phyloP scores from a whole-genome alignment of 768 basidiomycete species.

The Rhodotorula toruloides region DNA sequence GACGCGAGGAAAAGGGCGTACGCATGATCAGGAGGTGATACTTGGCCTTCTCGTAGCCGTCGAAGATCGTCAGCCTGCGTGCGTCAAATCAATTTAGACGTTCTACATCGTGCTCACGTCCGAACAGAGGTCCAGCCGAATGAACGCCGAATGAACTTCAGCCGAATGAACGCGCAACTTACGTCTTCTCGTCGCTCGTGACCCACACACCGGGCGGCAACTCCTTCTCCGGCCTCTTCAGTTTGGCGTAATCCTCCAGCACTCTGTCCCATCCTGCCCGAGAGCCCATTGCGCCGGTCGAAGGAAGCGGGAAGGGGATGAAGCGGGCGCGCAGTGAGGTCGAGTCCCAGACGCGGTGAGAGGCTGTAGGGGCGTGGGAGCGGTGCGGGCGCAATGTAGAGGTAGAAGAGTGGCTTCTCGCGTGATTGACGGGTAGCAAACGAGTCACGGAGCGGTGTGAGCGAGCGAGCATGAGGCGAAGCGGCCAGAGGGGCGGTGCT shows the following conservation, averaged over 20 bases:
- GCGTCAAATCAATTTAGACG: background rate
- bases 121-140: too few species aligned
- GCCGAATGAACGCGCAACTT: background rate
- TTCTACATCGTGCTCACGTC: too few species aligned
- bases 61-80: slow-evolving; percentile 20
- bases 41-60: slow-evolving; percentile 43
- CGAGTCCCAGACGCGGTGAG: background rate
- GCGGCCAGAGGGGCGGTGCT: too few species aligned
- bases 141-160: too few species aligned
- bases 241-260: slow-evolving; percentile 17
- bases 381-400: background rate
- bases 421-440: too few species aligned
- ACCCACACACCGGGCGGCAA: slow-evolving; percentile 7
- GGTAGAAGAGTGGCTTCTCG: too few species aligned
- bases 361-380: background rate
- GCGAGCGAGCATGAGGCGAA: too few species aligned
- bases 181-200: slow-evolving; percentile 8
- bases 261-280: slow-evolving; percentile 14
- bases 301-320: slow-evolving; percentile 13
- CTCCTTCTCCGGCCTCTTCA: slow-evolving; percentile 19
- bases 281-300: background rate
- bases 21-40: slow-evolving; percentile 49
- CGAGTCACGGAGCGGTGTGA: too few species aligned
- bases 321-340: slow-evolving; percentile 21
- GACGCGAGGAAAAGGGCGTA: slow-evolving; percentile 31